Evolutionary conservation across 2,329 filamentous ascomycete genomes (phyloP).

Genomic region (Aaosphaeria pasadenensis): DNA sequence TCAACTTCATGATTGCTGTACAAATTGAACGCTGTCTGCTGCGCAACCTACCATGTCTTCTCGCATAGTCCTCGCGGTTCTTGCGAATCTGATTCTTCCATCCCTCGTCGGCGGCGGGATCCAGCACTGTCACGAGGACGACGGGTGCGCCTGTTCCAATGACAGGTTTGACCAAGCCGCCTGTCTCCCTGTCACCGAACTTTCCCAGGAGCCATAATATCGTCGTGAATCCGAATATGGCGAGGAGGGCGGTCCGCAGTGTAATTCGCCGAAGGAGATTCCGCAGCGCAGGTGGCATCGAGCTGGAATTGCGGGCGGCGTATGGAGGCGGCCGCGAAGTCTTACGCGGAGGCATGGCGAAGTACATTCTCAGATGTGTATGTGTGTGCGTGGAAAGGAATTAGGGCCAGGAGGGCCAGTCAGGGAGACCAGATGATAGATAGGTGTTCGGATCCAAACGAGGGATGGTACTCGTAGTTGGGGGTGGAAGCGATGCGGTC

Average conservation of each 20-base stretch:
- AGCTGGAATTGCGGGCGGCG: constrained; percentile 54
- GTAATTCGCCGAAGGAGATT: constrained; percentile 56
- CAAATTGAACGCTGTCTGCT: not conserved
- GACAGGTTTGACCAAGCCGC: constrained; percentile 27
- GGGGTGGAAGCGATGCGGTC: not conserved
- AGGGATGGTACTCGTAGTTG: not conserved
- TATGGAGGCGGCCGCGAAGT: constrained; percentile 74
- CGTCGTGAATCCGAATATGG: constrained; percentile 54
- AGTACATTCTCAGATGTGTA: constrained; percentile 62
- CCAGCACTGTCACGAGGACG: constrained; percentile 83
- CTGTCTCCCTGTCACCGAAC: constrained; percentile 15
- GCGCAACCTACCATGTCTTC: constrained; percentile 68
- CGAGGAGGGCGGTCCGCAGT: constrained; percentile 55
- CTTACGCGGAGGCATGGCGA: constrained; percentile 84
- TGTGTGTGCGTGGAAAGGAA: not conserved
- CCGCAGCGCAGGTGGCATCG: constrained; percentile 46
- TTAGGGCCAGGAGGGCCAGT: constrained; percentile 13
- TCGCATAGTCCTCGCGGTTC: constrained; percentile 82
- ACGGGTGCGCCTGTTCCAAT: constrained; percentile 50
- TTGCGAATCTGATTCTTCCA: constrained; percentile 74
- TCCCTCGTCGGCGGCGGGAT: constrained; percentile 61
- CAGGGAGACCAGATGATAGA: constrained; percentile 17
- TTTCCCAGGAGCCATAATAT: constrained; percentile 35
- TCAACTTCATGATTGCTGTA: not conserved
- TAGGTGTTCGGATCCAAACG: constrained; percentile 11